phyloP scores from a whole-genome alignment of 106 monocot genomes.

The Apostasia ramifera region DNA sequence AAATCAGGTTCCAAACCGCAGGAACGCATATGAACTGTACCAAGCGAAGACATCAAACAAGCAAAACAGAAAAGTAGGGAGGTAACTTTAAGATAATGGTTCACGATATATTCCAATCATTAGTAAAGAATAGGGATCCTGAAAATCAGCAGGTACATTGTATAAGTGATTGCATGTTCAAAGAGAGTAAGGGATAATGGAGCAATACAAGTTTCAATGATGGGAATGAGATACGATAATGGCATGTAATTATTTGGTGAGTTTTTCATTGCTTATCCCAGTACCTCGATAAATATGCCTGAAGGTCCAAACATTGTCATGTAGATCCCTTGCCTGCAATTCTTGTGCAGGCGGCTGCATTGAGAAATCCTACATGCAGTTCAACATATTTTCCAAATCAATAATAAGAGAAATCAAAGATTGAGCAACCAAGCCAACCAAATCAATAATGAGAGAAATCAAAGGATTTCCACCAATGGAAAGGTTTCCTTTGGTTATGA shows the following conservation, averaged over 20 bases:
- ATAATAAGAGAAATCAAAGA: neutral
- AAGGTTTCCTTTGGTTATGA: neutral
- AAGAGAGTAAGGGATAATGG: too few species aligned
- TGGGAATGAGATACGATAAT: too few species aligned
- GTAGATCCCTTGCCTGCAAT: constrained; percentile 59
- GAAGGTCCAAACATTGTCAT: constrained; percentile 68
- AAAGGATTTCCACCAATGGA: neutral
- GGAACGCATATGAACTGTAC: too few species aligned
- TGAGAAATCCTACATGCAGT: constrained; percentile 46
- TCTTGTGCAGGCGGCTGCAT: constrained; percentile 82
- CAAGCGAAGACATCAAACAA: neutral
- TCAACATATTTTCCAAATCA: neutral
- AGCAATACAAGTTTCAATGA: too few species aligned
- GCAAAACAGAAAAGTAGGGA: too few species aligned
- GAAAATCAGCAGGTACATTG: too few species aligned
- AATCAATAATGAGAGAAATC: neutral
- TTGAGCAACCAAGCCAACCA: neutral
- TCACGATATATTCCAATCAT: too few species aligned
- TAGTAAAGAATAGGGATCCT: too few species aligned
- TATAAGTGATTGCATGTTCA: too few species aligned
- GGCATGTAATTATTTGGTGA: neutral
- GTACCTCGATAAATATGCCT: constrained; percentile 77
- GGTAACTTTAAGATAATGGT: too few species aligned
- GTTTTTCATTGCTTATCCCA: neutral
- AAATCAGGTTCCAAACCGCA: neutral